phyloP scores from a whole-genome alignment of 2,329 filamentous ascomycete genomes.

The Volutella citrinella region DNA sequence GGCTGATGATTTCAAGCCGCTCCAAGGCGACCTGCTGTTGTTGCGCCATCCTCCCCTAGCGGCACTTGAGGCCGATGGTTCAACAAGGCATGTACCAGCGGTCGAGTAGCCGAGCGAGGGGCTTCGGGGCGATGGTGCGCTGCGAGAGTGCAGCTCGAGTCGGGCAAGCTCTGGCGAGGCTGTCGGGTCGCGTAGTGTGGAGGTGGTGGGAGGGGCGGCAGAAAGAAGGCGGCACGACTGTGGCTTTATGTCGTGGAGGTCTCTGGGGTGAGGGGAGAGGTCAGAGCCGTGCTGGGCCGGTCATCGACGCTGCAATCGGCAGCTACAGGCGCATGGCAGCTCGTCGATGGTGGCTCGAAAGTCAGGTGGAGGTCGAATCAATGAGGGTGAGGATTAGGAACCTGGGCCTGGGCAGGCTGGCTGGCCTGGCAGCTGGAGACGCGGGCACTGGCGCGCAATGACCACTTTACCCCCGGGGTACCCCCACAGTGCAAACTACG shows the following conservation, averaged over 20 bases:
- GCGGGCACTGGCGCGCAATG: no score
- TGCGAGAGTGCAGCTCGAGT: slow-evolving; percentile 6
- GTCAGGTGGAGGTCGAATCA: slow-evolving; percentile 21
- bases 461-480: no score
- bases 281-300: slow-evolving; percentile 14
- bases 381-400: slow-evolving; percentile 22
- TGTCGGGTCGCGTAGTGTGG: slow-evolving; percentile 7
- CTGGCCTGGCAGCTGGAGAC: no score
- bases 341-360: slow-evolving; percentile 18
- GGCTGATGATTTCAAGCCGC: slow-evolving; percentile 52
- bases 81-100: slow-evolving; percentile 27
- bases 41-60: slow-evolving; percentile 36
- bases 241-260: slow-evolving; percentile 3
- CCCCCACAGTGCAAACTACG: no score
- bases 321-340: slow-evolving; percentile 23
- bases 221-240: neutral
- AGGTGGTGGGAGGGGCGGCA: slow-evolving; percentile 1
- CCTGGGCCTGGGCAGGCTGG: slow-evolving; percentile 13
- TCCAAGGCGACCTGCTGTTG: slow-evolving; percentile 54
- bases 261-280: slow-evolving; percentile 7
- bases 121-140: no score
- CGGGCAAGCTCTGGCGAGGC: slow-evolving; percentile 4
- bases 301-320: slow-evolving; percentile 14
- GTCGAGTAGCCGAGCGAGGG: no score
- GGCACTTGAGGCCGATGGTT: slow-evolving; percentile 20